A percentile compares a stretch with the other conserved stretches of the same genome.
Conservation (phyloP, 2,329 filamentous ascomycete species). For the Fusarium sulawesiense region DNA sequence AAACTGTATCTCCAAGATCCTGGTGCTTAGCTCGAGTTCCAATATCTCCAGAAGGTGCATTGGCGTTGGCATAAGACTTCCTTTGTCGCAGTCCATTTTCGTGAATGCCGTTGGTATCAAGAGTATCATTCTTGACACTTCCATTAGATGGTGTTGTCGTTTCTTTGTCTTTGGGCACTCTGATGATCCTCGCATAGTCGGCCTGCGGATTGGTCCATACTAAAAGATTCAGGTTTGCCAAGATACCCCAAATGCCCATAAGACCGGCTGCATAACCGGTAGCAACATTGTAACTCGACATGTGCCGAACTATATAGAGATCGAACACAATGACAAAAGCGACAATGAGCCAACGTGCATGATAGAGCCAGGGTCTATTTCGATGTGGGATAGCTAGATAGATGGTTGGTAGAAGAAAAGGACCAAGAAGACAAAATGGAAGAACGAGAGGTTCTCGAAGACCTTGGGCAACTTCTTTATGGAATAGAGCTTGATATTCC, state of each 20-base stretch:
- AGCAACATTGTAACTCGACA: slow-evolving; percentile 64
- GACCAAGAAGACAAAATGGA: slow-evolving; percentile 62
- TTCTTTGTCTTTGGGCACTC: slow-evolving; percentile 39
- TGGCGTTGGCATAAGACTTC: slow-evolving; percentile 9
- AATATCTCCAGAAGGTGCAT: background rate
- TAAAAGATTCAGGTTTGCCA: slow-evolving; percentile 62
- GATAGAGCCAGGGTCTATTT: slow-evolving; percentile 62
- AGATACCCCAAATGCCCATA: slow-evolving; percentile 61
- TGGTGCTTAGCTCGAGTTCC: background rate
- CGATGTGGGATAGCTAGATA: slow-evolving; percentile 69
- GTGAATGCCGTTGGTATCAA: background rate
- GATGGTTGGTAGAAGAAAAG: slow-evolving; percentile 61
- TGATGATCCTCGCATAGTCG: slow-evolving; percentile 64
- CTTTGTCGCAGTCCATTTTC: slow-evolving; percentile 33
- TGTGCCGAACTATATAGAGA: slow-evolving; percentile 53
- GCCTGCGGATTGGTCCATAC: slow-evolving; percentile 67
- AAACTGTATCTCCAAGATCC: slow-evolving; percentile 54
- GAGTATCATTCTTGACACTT: background rate
- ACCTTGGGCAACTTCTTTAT: slow-evolving; percentile 52
- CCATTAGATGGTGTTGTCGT: background rate
- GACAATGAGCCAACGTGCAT: slow-evolving; percentile 61
- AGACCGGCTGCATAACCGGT: slow-evolving; percentile 64
- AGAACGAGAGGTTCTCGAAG: slow-evolving; percentile 61
- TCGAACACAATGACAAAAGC: slow-evolving; percentile 58
- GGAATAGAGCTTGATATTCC: slow-evolving; percentile 54